Evolutionary conservation across 2,329 filamentous ascomycete species (phyloP), one percentile per base, ranked within the genome.

Genomic region (Boeremia lycopersici): DNA sequence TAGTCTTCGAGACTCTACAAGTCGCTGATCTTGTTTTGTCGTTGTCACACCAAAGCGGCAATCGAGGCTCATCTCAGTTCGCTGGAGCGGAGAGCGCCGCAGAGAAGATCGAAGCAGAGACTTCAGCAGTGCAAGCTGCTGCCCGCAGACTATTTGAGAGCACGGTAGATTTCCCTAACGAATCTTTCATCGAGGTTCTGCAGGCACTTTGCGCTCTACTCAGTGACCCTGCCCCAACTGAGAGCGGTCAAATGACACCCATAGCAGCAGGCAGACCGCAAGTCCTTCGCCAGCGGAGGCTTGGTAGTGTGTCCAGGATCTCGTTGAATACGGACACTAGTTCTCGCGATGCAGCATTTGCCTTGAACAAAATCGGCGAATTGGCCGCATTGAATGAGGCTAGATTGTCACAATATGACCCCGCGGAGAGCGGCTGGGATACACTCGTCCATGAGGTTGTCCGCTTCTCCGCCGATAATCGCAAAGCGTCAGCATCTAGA

Each of bases 1-100:
- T 99, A 53, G 82, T 99, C 13, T 82, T 99, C 1, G 93, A 96
- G 68, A 96, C 93, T 0, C 78, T 99, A 7, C 92, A 97, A 68
- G 91, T 97, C 73, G 93, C 93, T 2, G 95, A 98, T 65, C 86
- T 96, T 59, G 87, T 98, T 4, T 82, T 97, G 25, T 82, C 85
- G 10, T 67, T 75, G 15, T 75, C 74, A n/a, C 70, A 65, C 38
- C 62, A 66, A 33, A 55, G 53, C 26, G 60, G 59, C 19, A 51
- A 48, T 13, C 64, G 72, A 25, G 53, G 61, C 30, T 53, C 61
- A 45, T 53, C 57, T 19, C 56, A 44, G 30, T 65, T 65, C 25
- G 41, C 53, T 11, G 71, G 72, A 38, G 49, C 59, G 8, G 69
- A 72, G 5, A 42, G 56, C 10, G 57, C 63, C 9, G 47, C 57